phyloP scores from a whole-genome alignment of 139 green algal genomes.

The Yamagishiella unicocca region DNA sequence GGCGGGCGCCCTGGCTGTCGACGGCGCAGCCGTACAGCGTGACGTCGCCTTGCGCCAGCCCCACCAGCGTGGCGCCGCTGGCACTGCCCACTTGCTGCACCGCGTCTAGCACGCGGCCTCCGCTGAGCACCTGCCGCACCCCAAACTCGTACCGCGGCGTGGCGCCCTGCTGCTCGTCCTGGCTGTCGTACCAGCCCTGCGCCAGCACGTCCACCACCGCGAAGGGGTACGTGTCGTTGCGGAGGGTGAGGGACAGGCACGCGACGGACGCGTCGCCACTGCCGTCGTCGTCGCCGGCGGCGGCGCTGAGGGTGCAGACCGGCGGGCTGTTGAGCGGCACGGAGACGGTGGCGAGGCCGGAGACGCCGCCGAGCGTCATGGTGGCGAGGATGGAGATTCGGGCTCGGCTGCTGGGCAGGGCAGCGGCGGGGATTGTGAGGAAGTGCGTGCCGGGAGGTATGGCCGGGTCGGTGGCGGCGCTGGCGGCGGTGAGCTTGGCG shows the following conservation, averaged over 20 bases:
- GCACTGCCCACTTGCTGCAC: background rate
- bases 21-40: slow-evolving; percentile 9
- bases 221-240: background rate
- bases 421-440: slow-evolving; percentile 5
- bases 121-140: background rate
- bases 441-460: background rate
- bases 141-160: slow-evolving; percentile 49
- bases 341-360: background rate
- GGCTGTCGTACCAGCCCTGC: background rate
- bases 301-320: background rate
- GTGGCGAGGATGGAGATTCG: background rate
- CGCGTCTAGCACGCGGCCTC: background rate
- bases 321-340: slow-evolving; percentile 30
- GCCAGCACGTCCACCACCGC: background rate
- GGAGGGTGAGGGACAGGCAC: background rate
- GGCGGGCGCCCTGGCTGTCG: background rate
- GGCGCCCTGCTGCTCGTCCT: slow-evolving; percentile 4
- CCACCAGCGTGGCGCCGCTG: slow-evolving; percentile 2
- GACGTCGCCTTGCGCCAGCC: background rate
- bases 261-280: no score
- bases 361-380: background rate
- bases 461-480: background rate
- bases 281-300: no score
- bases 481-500: background rate
- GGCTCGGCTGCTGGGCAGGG: background rate